Evolutionary conservation across 169 alveolate species (phyloP).

Genomic region (Plasmodium gaboni): DNA sequence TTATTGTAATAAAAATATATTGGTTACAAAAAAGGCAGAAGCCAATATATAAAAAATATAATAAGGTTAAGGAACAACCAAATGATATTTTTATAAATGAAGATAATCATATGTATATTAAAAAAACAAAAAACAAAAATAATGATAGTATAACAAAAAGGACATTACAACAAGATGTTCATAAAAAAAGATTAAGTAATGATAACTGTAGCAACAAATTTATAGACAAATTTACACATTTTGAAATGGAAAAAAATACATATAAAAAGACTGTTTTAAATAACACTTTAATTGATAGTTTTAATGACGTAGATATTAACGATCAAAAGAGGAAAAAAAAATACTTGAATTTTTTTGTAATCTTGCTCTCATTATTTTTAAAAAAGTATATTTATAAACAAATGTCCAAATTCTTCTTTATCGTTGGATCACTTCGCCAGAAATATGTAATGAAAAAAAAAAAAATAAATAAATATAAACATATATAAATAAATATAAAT

Average conservation of each 20-base stretch:
- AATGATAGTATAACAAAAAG: background rate
- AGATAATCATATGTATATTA: background rate
- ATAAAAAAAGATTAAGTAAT: background rate
- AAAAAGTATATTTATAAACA: conserved; percentile 31
- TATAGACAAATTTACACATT: background rate
- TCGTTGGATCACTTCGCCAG: conserved; percentile 17
- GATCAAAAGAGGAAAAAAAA: conserved; percentile 48
- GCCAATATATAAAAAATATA: conserved; percentile 41
- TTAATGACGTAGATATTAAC: conserved; percentile 44
- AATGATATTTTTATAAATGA: background rate
- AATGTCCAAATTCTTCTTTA: conserved; percentile 13
- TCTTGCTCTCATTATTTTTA: conserved; percentile 41
- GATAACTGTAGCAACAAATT: background rate
- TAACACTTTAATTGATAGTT: conserved; percentile 62
- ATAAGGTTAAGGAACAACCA: conserved; percentile 2
- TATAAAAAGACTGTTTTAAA: conserved; percentile 19
- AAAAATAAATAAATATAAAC: background rate
- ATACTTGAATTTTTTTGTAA: conserved; percentile 54
- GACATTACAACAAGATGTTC: background rate
- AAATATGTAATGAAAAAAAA: conserved; percentile 24
- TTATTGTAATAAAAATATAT: background rate
- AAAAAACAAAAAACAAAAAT: background rate
- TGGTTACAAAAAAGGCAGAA: background rate
- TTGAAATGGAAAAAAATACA: background rate
- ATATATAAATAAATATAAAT: background rate